Evolutionary conservation across 345 rosid species (phyloP), one percentile per base, ranked within the genome.

Genomic region (Syzygium oleosum): DNA sequence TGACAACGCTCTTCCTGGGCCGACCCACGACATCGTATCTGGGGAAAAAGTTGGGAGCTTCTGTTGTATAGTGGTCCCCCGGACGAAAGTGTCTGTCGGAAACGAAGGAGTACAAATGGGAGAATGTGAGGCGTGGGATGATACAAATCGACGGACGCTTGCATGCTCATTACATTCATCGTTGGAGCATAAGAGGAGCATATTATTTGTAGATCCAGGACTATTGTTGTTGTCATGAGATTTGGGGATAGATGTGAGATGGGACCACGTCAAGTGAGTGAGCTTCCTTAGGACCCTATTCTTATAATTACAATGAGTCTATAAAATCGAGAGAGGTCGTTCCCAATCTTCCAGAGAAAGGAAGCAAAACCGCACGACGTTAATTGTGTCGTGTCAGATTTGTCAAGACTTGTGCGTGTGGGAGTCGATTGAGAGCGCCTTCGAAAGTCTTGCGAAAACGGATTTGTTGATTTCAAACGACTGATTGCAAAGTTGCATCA

Each of bases 341-440:
- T 61, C 68, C 54, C 17, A 6, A 12, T 61, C 12, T 13, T 27
- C 15, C 13, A 61, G 31, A 27, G 17, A 27, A 27, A 27, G 0
- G 1, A 61, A 61, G 27, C 34, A 61, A 5, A 27, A 61, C 4
- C 0, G 0, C 8, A 12, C 0, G 0, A 3, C 0, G 8, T 12
- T 1, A 61, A 6, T 61, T 61, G 31, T 61, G 31, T 27, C 13
- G 9, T 6, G 6, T 11, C 1, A 58, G 13, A 25, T 25, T 58
- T 58, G 25, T 25, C 29, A 1, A 25, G n/a, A 13, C 3, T 4
- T 0, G 27, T 25, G 27, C 1, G 29, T 25, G 14, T 0, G 3
- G 3, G 3, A 27, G n/a, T 58, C 12, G 63, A 3, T 58, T 25
- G 29, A 5, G 63, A 58, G 29, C 6, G 63, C 29, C 29, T 58